phyloP scores from a whole-genome alignment of 2,329 filamentous ascomycete genomes.

The Nothopassalora personata region DNA sequence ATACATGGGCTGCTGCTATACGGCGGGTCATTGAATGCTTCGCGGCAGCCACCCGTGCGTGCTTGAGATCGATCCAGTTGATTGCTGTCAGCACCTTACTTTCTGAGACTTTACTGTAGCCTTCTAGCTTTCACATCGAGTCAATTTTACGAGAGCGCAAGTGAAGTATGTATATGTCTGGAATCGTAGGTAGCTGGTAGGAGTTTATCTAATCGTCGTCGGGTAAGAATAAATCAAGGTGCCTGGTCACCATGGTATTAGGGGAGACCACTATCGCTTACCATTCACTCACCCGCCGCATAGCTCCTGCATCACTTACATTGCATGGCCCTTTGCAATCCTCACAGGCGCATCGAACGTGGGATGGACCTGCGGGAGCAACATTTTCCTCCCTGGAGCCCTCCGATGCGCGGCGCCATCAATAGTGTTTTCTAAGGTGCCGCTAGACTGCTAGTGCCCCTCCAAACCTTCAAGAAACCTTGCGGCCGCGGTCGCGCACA shows the following conservation, averaged over 20 bases:
- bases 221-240: too few species aligned
- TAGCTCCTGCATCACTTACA: neutral
- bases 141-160: too few species aligned
- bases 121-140: too few species aligned
- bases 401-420: neutral
- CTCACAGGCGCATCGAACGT: neutral
- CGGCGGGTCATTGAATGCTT: neutral
- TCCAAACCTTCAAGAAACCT: neutral
- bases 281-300: neutral
- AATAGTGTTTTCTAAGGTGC: constrained; percentile 2
- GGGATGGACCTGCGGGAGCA: neutral
- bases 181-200: too few species aligned
- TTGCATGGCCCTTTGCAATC: neutral
- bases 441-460: neutral
- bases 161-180: too few species aligned
- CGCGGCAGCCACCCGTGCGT: too few species aligned
- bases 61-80: too few species aligned
- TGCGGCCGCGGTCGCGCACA: neutral
- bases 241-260: neutral
- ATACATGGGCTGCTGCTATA: neutral
- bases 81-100: too few species aligned
- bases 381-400: neutral
- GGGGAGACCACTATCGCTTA: neutral
- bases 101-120: too few species aligned
- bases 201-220: too few species aligned